Conservation (phyloP, 805 yeast species). For the Yarrowia deformans region DNA sequence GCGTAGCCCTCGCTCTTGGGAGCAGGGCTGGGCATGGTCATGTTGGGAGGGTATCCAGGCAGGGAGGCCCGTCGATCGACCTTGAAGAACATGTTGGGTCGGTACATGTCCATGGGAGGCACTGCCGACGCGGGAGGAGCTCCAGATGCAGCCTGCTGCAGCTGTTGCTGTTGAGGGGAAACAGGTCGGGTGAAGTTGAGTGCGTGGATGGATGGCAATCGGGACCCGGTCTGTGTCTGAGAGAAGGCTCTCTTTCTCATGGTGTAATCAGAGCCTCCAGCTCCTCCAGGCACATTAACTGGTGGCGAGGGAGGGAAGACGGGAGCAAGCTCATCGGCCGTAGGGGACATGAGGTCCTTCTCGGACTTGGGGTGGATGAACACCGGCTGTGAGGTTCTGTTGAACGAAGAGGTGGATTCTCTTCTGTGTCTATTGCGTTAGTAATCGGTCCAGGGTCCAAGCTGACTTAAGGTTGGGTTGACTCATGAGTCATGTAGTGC, state of each 20-base stretch:
- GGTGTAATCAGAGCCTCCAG: constrained; percentile 7
- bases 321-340: constrained; percentile 24
- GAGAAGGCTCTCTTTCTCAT: constrained; percentile 39
- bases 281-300: constrained; percentile 14
- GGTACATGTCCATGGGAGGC: constrained; percentile 38
- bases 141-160: constrained; percentile 36
- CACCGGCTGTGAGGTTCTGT: constrained; percentile 26
- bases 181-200: constrained; percentile 30
- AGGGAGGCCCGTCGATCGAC: constrained; percentile 30
- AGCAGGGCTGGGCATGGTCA: constrained; percentile 20
- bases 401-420: constrained; percentile 29
- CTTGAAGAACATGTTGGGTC: constrained; percentile 35
- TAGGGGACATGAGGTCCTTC: constrained; percentile 26
- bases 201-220: constrained; percentile 36
- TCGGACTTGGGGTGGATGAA: constrained; percentile 38
- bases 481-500: constrained; percentile 25
- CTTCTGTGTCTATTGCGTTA: constrained; percentile 31
- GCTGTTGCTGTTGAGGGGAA: constrained; percentile 31
- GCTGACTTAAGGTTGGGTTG: background rate
- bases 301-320: constrained; percentile 37
- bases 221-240: constrained; percentile 1
- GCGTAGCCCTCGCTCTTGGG: constrained; percentile 29
- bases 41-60: constrained; percentile 19
- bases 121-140: constrained; percentile 9
- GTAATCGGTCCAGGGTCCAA: constrained; percentile 3